Conservation (phyloP, 2,329 filamentous ascomycete genomes). For the Penicillium thymicola region DNA sequence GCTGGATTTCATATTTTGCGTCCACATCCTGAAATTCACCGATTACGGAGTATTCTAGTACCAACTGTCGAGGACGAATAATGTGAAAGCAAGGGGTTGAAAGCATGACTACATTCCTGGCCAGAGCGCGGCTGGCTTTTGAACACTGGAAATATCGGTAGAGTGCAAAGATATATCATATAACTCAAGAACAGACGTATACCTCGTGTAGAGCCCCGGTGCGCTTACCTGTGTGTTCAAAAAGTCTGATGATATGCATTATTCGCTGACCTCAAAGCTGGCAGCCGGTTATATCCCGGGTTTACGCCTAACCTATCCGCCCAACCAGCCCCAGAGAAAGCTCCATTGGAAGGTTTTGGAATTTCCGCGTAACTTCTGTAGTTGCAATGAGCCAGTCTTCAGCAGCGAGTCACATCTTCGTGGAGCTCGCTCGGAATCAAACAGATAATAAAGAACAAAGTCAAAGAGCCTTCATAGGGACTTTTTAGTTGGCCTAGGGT, state of each 20-base stretch:
- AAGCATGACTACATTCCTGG: not conserved
- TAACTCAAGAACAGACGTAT: not conserved
- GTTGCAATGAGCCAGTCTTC: not conserved
- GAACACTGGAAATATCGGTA: not conserved
- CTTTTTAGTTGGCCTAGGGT: not conserved
- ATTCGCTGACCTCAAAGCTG: not conserved
- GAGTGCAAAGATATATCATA: not conserved
- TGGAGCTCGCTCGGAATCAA: not conserved
- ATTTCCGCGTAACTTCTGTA: not conserved
- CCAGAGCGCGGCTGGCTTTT: not conserved
- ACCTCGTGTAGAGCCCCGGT: not conserved
- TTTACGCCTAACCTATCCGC: not conserved
- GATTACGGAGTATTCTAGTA: not conserved
- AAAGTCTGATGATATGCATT: not conserved
- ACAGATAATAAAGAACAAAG: not conserved
- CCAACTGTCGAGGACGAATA: not conserved
- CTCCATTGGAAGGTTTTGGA: not conserved
- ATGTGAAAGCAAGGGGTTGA: constrained; percentile 2
- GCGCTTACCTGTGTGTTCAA: not conserved
- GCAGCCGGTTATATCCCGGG: not conserved
- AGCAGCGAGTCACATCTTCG: not conserved
- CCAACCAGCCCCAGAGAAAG: not conserved
- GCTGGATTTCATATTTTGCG: not conserved
- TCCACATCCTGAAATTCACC: not conserved
- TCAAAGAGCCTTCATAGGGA: not conserved